Conservation (phyloP, 257 asterid genomes). For the Penstemon davidsonii region DNA sequence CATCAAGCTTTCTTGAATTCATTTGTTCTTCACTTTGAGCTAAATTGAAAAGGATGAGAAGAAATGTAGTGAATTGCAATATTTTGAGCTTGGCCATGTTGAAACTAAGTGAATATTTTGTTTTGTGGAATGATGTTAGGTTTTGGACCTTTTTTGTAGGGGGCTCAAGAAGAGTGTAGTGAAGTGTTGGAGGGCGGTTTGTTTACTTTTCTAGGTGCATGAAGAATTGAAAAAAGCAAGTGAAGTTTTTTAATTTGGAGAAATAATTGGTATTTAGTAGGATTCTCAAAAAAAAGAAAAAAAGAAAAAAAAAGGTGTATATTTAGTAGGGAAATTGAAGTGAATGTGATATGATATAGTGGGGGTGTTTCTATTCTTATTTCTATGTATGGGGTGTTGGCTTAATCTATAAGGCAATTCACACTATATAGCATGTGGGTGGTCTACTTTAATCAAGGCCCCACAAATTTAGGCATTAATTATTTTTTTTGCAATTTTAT, state of each 20-base stretch:
- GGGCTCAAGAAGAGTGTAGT: not conserved
- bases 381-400: constrained; percentile 14
- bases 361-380: not conserved
- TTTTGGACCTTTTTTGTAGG: not conserved
- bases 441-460: no score
- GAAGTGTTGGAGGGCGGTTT: not conserved
- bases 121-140: not conserved
- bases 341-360: constrained; percentile 8
- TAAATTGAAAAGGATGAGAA: constrained; percentile 22
- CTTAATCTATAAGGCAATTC: constrained; percentile 12
- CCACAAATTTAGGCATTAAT: no score
- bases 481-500: no score
- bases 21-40: constrained; percentile 19
- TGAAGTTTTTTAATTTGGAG: not conserved
- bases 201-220: not conserved
- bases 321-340: constrained; percentile 3
- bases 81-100: constrained; percentile 31
- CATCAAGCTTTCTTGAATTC: constrained; percentile 44
- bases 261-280: not conserved
- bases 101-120: not conserved
- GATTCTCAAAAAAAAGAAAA: no score
- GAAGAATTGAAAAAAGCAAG: no score
- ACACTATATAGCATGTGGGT: no score
- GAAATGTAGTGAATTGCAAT: constrained; percentile 22
- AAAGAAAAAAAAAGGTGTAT: no score